Base-by-base conservation (phyloP, 352 stramenopile species). In the Phytopythium delawarense region DNA sequence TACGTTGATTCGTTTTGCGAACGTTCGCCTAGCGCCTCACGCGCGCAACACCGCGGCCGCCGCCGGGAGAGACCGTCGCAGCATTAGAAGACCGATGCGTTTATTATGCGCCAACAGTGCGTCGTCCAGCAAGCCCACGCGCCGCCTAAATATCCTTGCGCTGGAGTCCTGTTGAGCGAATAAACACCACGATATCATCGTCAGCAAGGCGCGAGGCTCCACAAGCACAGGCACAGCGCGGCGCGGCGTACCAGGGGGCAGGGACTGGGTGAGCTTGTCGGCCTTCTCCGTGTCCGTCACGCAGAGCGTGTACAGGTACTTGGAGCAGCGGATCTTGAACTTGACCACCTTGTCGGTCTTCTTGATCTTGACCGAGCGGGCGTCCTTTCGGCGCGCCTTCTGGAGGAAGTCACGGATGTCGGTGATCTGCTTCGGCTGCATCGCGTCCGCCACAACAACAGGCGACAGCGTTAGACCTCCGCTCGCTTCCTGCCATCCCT, bases 251-350 rank as follows among this genome's bases (percentile, higher is more conserved):
- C 97, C 97, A 77, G 97, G 97, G 57, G 98, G 98, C 68, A 99
- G 88, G 66, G 96, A 99, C 88, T 99, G 97, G 64, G 96, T 99
- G 63, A 99, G 92, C 89, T 99, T 99, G 76, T 99, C 97, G 32
- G 98, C 98, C 95, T 99, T 99, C 81, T 99, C 97, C 55, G 88
- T 91, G 85, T 99, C 97, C 49, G 89, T 96, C 59, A 99, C 97
- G 65, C 96, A 96, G 35, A 99, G 85, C 61, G 98, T 99, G 89
- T 99, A 99, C 71, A 99, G 87, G 79, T 99, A 98, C 79, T 96
- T 96, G 72, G 90, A 98, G 96, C 97, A 99, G 74, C 98, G 95
- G 79, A 99, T 99, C 92, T 99, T 99, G 91, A 99, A 99, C 92
- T 99, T 99, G 78, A 97, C 98, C 62, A 98, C 89, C 77, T 93